Conservation (phyloP, 257 asterid genomes). For the Eucommia ulmoides region DNA sequence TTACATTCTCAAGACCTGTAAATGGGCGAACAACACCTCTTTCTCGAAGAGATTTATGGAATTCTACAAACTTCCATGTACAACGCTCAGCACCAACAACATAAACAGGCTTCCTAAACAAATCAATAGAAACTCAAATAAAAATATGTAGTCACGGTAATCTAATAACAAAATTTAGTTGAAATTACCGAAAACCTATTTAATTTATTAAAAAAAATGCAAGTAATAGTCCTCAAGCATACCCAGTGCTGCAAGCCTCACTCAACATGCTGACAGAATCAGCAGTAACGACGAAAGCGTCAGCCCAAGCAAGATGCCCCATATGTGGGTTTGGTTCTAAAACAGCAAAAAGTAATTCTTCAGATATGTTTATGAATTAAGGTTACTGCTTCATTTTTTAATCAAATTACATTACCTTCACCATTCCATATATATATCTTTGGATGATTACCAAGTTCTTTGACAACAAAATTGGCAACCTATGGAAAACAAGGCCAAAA, state of each 20-base stretch:
- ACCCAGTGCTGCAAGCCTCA: constrained; percentile 99
- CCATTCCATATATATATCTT: constrained; percentile 84
- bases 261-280: constrained; percentile 96
- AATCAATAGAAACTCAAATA: constrained; percentile 2
- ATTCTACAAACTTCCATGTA: constrained; percentile 75
- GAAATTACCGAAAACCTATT: not conserved
- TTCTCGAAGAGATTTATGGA: constrained; percentile 70
- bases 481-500: constrained; percentile 13
- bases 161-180: not conserved
- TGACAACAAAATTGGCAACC: constrained; percentile 49
- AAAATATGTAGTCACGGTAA: constrained; percentile 5
- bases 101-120: constrained; percentile 87
- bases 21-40: constrained; percentile 83
- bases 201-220: not conserved
- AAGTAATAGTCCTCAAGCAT: constrained; percentile 12
- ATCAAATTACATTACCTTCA: constrained; percentile 44
- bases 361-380: constrained; percentile 6
- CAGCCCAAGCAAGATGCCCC: constrained; percentile 99
- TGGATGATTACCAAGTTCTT: constrained; percentile 71
- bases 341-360: constrained; percentile 12
- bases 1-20: constrained; percentile 97
- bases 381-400: constrained; percentile 1
- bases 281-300: constrained; percentile 75
- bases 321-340: constrained; percentile 91
- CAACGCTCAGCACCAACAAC: constrained; percentile 86